A percentile compares a stretch with the other conserved stretches of the same genome.
phyloP scores from a whole-genome alignment of 73 alveolate genomes.

The Durusdinium trenchii region DNA sequence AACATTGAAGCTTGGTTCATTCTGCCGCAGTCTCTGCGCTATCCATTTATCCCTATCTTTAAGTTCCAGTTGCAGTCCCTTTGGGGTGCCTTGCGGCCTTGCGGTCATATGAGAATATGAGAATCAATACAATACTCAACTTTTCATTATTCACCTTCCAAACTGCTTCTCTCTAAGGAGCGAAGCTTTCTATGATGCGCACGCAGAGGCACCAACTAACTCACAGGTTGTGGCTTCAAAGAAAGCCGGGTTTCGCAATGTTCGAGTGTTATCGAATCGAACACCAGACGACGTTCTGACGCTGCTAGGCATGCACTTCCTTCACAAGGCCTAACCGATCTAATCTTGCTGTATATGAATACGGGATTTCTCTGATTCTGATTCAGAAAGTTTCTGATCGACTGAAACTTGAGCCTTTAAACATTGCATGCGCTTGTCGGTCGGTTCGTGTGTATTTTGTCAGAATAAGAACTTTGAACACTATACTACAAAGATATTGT shows the following conservation, averaged over 20 bases:
- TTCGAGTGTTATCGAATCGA: not conserved
- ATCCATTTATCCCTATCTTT: too few relatives aligned
- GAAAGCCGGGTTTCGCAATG: not conserved
- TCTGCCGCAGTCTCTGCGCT: not conserved
- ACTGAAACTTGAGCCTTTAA: not conserved
- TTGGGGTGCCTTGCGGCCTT: too few relatives aligned
- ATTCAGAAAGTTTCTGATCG: not conserved
- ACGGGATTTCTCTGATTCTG: not conserved
- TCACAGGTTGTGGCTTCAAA: not conserved
- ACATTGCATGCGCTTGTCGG: too few relatives aligned
- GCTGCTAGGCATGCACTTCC: not conserved
- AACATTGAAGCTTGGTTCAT: not conserved
- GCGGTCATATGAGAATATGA: too few relatives aligned
- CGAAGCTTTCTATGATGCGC: not conserved
- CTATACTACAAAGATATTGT: too few relatives aligned
- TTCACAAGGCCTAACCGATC: too few relatives aligned
- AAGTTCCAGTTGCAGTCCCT: too few relatives aligned
- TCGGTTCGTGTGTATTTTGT: too few relatives aligned
- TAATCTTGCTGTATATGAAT: too few relatives aligned
- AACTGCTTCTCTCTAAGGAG: not conserved
- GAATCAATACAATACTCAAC: not conserved
- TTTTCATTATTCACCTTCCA: not conserved
- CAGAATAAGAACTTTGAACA: too few relatives aligned
- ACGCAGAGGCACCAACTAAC: not conserved
- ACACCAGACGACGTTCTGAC: slow-evolving; percentile 1